These are phyloP conservation scores for Cryptosporidium muris DNA, from an alignment of 169 alveolate genomes.

Conservation along the genomic window DNA sequence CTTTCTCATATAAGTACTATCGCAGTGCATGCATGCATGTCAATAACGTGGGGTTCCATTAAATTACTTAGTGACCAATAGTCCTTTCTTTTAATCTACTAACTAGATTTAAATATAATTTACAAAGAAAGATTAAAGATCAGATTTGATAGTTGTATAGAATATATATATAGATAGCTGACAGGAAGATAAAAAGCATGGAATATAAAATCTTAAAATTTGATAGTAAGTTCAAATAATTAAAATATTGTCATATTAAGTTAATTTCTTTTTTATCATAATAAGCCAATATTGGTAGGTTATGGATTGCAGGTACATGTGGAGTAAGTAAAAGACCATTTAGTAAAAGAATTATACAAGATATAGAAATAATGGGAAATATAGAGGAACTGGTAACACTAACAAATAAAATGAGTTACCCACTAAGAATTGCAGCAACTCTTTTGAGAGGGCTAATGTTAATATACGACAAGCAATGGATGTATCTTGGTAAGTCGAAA, in stretches of 20 bases:
- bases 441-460: constrained; percentile 34
- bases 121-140: not conserved
- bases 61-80: no score
- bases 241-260: not conserved
- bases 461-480: constrained; percentile 46
- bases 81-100: no score
- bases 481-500: constrained; percentile 46
- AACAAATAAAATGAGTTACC: constrained; percentile 46
- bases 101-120: not conserved
- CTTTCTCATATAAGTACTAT: no score
- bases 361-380: constrained; percentile 11
- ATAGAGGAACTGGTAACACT: constrained; percentile 10
- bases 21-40: no score
- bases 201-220: constrained; percentile 52
- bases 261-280: not conserved
- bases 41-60: no score
- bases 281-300: constrained; percentile 37
- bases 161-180: no score
- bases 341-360: constrained; percentile 46
- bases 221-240: constrained; percentile 41
- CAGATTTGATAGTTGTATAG: no score
- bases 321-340: constrained; percentile 45
- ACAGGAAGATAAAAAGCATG: not conserved
- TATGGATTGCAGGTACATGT: constrained; percentile 65
- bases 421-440: constrained; percentile 44